Conservation (phyloP, 768 basidiomycete species). For the Termitomyces sp. region DNA sequence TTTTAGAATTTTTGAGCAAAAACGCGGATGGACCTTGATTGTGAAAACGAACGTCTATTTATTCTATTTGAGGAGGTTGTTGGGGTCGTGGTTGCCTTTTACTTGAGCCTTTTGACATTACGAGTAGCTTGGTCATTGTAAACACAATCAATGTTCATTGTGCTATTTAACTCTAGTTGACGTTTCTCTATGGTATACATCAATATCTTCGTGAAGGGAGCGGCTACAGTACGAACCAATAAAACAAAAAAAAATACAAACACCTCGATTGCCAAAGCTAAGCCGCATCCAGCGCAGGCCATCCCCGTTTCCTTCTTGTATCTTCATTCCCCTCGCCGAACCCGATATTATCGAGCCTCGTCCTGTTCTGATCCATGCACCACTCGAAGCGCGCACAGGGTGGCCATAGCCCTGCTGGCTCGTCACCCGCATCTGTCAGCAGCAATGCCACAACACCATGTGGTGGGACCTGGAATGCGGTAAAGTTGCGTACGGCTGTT, state of each 20-base stretch:
- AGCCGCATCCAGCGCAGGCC: background rate
- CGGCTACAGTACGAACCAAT: background rate
- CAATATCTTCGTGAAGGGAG: background rate
- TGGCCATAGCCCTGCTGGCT: constrained; percentile 52
- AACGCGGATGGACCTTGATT: too few relatives aligned
- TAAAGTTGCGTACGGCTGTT: constrained; percentile 57
- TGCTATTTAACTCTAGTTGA: background rate
- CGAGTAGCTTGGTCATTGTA: too few relatives aligned
- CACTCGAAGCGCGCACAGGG: constrained; percentile 53
- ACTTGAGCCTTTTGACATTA: too few relatives aligned
- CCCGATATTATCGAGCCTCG: constrained; percentile 19
- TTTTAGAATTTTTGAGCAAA: too few relatives aligned
- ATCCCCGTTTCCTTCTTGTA: constrained; percentile 1
- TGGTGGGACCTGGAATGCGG: constrained; percentile 46
- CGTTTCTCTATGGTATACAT: background rate
- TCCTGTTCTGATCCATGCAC: constrained; percentile 61
- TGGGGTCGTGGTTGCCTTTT: too few relatives aligned
- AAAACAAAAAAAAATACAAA: background rate
- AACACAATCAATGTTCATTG: background rate
- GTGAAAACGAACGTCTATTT: too few relatives aligned
- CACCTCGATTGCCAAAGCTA: background rate
- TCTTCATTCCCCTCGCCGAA: constrained; percentile 8
- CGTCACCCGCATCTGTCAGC: constrained; percentile 60
- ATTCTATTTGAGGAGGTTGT: too few relatives aligned
- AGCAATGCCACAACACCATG: constrained; percentile 69